phyloP scores from a whole-genome alignment of 2,329 filamentous ascomycete genomes.

The Fragosphaeria purpurea region DNA sequence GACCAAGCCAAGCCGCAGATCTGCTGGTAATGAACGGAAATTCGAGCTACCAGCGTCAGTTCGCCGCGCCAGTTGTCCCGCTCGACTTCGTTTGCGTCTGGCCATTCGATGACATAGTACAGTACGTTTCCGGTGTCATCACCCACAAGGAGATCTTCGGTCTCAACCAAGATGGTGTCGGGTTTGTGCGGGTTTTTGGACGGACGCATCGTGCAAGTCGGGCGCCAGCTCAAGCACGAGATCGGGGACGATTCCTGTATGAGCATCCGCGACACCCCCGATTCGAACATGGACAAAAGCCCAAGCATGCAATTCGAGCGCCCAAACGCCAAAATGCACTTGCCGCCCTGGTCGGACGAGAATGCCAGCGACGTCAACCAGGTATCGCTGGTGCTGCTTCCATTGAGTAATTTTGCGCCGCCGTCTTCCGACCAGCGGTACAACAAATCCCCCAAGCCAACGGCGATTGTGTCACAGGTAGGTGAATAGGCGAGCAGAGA shows the following conservation, averaged over 20 bases:
- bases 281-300: constrained; percentile 66
- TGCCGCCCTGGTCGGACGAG: constrained; percentile 66
- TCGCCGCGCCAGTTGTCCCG: constrained; percentile 64
- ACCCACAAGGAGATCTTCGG: constrained; percentile 78
- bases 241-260: constrained; percentile 61
- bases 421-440: constrained; percentile 80
- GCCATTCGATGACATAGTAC: constrained; percentile 88
- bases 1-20: constrained; percentile 93
- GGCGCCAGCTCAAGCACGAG: constrained; percentile 74
- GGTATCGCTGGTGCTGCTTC: constrained; percentile 34
- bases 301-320: constrained; percentile 66
- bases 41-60: constrained; percentile 66
- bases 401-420: constrained; percentile 50
- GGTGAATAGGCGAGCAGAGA: constrained; percentile 78
- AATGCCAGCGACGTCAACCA: constrained; percentile 82
- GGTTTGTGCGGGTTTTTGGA: constrained; percentile 37
- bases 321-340: constrained; percentile 76
- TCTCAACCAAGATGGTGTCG: constrained; percentile 43
- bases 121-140: constrained; percentile 76
- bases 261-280: constrained; percentile 36
- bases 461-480: constrained; percentile 65
- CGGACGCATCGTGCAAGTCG: constrained; percentile 43
- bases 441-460: constrained; percentile 68
- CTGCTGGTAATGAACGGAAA: constrained; percentile 75
- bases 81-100: constrained; percentile 49